Evolutionary conservation across 2,329 filamentous ascomycete species (phyloP).

Genomic region (Metarhizium anisopliae): DNA sequence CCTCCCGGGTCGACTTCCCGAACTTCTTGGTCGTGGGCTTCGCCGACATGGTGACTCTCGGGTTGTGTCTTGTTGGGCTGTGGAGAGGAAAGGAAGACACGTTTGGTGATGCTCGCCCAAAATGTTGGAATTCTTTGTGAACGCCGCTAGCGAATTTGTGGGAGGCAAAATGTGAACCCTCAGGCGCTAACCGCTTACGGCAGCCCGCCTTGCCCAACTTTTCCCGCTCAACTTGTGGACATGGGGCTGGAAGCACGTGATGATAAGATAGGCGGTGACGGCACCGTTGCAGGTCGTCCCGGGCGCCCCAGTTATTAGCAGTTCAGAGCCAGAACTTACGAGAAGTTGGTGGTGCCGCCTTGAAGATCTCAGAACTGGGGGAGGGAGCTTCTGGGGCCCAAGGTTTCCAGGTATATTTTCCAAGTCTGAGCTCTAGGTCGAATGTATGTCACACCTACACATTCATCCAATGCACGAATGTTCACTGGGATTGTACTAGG

Average conservation of each 20-base stretch:
- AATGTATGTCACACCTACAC: background rate
- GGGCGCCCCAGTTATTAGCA: background rate
- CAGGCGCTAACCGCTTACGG: slow-evolving; percentile 25
- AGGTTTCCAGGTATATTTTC: slow-evolving; percentile 9
- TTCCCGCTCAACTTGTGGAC: slow-evolving; percentile 12
- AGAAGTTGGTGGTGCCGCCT: slow-evolving; percentile 27
- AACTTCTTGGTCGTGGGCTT: slow-evolving; percentile 87
- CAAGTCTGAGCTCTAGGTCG: background rate
- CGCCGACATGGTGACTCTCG: slow-evolving; percentile 58
- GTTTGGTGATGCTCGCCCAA: slow-evolving; percentile 29
- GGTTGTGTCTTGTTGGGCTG: slow-evolving; percentile 32
- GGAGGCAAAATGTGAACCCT: slow-evolving; percentile 35
- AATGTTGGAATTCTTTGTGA: slow-evolving; percentile 34
- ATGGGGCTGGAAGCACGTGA: slow-evolving; percentile 29
- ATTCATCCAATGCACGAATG: background rate
- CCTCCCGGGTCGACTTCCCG: slow-evolving; percentile 89
- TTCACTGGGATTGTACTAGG: background rate
- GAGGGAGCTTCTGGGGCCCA: background rate
- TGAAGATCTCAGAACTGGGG: background rate
- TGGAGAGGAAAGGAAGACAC: slow-evolving; percentile 25
- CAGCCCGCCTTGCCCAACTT: slow-evolving; percentile 8
- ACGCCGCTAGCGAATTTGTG: slow-evolving; percentile 33
- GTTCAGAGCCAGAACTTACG: slow-evolving; percentile 25
- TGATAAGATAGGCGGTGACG: slow-evolving; percentile 21
- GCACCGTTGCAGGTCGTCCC: background rate